Evolutionary conservation across 306 rosid species (phyloP).

Genomic region (Gillenia trifoliata): DNA sequence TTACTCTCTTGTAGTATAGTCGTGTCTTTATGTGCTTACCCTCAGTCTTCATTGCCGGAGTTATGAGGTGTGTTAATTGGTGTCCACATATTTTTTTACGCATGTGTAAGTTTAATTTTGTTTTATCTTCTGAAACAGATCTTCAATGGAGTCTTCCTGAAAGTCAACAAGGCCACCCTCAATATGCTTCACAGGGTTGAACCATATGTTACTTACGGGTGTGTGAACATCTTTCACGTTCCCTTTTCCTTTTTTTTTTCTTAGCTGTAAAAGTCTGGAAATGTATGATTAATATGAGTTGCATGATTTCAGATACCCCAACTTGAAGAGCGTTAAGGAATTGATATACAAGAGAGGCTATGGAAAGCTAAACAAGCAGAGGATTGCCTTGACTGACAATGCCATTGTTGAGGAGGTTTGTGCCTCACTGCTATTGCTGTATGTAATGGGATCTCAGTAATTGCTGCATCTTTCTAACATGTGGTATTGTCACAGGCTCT

Average conservation of each 20-base stretch:
- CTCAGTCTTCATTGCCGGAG: background rate
- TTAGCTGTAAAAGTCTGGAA: background rate
- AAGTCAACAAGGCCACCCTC: constrained; percentile 87
- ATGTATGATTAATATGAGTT: background rate
- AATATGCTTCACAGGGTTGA: constrained; percentile 91
- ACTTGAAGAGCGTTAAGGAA: constrained; percentile 80
- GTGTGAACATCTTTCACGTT: constrained; percentile 9
- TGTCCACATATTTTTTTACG: background rate
- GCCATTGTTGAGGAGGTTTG: constrained; percentile 64
- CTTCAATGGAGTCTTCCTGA: constrained; percentile 84
- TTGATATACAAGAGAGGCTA: constrained; percentile 79
- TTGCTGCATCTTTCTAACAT: constrained; percentile 11
- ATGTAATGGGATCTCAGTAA: background rate
- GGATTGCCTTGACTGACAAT: constrained; percentile 70
- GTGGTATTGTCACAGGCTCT: constrained; percentile 37
- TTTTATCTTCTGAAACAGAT: constrained; percentile 39
- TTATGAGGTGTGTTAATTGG: background rate
- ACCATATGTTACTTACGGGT: constrained; percentile 91
- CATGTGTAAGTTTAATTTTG: background rate
- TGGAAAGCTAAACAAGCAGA: constrained; percentile 72
- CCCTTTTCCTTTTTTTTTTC: too few species aligned
- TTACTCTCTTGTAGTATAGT: background rate
- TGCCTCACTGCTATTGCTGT: background rate
- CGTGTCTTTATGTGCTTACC: background rate
- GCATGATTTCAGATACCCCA: constrained; percentile 52